phyloP scores from a whole-genome alignment of 129 eudicot genomes.

The Dittrichia graveolens region DNA sequence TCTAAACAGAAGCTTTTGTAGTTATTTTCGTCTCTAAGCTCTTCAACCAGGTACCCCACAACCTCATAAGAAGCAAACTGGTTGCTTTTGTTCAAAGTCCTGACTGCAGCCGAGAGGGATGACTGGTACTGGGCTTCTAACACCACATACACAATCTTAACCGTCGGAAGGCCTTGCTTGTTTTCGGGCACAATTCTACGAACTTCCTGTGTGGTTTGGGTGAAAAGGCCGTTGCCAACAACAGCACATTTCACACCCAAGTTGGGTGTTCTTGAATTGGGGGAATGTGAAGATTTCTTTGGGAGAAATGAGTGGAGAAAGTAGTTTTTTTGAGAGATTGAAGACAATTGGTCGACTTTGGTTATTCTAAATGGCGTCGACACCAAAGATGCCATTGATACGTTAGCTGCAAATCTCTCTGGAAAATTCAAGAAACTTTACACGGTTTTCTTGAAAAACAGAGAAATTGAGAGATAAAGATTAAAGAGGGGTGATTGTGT shows the following conservation, averaged over 20 bases:
- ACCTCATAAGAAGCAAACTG: conserved; percentile 72
- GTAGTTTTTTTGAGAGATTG: conserved; percentile 70
- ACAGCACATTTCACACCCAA: conserved; percentile 75
- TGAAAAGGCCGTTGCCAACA: conserved; percentile 90
- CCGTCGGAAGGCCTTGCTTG: conserved; percentile 65
- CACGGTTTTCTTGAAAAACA: conserved; percentile 42
- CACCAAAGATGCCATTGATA: conserved; percentile 72
- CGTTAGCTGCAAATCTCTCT: background rate
- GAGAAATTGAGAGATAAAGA: conserved; percentile 14
- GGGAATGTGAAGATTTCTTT: conserved; percentile 40
- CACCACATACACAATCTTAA: conserved; percentile 90
- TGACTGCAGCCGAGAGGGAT: conserved; percentile 80
- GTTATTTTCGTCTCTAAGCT: conserved; percentile 81
- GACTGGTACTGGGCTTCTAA: conserved; percentile 98
- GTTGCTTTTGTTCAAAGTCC: conserved; percentile 53
- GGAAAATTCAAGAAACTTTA: conserved; percentile 15
- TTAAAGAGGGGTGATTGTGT: background rate
- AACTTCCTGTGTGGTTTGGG: conserved; percentile 89
- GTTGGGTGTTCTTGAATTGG: conserved; percentile 47
- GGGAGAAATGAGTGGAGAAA: conserved; percentile 84
- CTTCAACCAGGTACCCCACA: conserved; percentile 97
- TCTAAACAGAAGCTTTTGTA: conserved; percentile 84
- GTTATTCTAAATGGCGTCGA: conserved; percentile 78
- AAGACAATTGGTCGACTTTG: conserved; percentile 62
- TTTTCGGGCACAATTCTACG: conserved; percentile 83